phyloP scores from a whole-genome alignment of 306 rosid genomes.

The Arachis stenosperma region DNA sequence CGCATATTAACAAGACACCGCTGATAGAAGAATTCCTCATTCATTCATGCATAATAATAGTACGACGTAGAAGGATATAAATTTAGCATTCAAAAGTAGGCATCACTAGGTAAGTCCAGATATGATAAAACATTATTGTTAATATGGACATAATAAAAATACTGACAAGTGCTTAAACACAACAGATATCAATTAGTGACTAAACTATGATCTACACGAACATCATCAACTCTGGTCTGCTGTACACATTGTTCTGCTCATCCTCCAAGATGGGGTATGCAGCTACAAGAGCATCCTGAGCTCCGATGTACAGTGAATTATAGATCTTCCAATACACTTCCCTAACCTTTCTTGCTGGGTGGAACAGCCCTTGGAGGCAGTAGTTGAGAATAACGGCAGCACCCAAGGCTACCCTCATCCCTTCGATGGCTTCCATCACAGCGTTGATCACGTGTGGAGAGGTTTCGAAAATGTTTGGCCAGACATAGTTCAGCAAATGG shows the following conservation, averaged over 20 bases:
- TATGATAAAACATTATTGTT: not conserved
- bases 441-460: constrained; percentile 96
- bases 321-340: constrained; percentile 52
- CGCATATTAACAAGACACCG: no score
- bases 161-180: not conserved
- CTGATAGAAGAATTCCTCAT: no score
- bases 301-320: constrained; percentile 44
- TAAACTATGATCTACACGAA: constrained; percentile 36
- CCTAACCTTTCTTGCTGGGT: constrained; percentile 47
- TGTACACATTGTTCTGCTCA: constrained; percentile 46
- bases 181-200: not conserved
- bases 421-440: constrained; percentile 97
- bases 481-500: constrained; percentile 83
- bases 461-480: constrained; percentile 97
- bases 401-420: constrained; percentile 96
- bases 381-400: constrained; percentile 79
- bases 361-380: constrained; percentile 48
- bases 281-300: constrained; percentile 51
- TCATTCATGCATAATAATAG: no score
- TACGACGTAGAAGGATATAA: no score
- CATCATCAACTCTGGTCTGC: constrained; percentile 46
- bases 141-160: constrained; percentile 10
- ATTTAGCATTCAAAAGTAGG: no score
- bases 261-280: constrained; percentile 47
- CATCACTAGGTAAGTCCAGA: no score